Conservation (phyloP, 2,329 filamentous ascomycete genomes). For the Torrubiellomyces zombiae region DNA sequence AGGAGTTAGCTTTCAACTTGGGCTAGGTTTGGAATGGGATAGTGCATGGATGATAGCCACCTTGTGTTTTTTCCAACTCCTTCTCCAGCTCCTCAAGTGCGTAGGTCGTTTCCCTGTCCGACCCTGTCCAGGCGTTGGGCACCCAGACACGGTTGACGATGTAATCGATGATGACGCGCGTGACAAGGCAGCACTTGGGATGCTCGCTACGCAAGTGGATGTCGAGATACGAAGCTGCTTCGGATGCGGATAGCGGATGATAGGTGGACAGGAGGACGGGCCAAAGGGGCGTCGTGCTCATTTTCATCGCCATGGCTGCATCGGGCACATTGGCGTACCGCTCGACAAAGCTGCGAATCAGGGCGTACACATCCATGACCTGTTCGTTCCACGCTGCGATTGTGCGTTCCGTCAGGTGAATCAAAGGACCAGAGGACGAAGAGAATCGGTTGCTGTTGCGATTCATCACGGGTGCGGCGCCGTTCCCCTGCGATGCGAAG, state of each 20-base stretch:
- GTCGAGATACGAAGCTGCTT: constrained; percentile 23
- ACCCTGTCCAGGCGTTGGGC: constrained; percentile 21
- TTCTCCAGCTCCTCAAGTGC: constrained; percentile 19
- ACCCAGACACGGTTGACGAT: constrained; percentile 25
- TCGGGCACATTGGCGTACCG: constrained; percentile 16
- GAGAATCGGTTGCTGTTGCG: constrained; percentile 7
- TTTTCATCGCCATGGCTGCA: constrained; percentile 11
- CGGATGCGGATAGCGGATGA: constrained; percentile 18
- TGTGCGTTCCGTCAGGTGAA: constrained; percentile 18
- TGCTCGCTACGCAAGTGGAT: constrained; percentile 21
- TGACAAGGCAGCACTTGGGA: constrained; percentile 25
- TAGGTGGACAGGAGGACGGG: constrained; percentile 20
- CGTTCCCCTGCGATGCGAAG: not conserved
- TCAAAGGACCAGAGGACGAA: constrained; percentile 13
- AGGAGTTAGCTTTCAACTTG: constrained; percentile 1
- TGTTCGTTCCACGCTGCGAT: constrained; percentile 18
- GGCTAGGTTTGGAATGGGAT: not conserved
- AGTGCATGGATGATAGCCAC: constrained; percentile 10
- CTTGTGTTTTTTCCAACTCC: constrained; percentile 18
- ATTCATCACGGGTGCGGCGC: constrained; percentile 5
- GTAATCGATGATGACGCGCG: constrained; percentile 24
- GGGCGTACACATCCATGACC: constrained; percentile 19
- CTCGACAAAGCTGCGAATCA: constrained; percentile 20
- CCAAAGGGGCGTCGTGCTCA: constrained; percentile 17
- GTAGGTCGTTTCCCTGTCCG: constrained; percentile 17